Conservation (phyloP, 768 basidiomycete genomes). For the Phylloporus scabripes region DNA sequence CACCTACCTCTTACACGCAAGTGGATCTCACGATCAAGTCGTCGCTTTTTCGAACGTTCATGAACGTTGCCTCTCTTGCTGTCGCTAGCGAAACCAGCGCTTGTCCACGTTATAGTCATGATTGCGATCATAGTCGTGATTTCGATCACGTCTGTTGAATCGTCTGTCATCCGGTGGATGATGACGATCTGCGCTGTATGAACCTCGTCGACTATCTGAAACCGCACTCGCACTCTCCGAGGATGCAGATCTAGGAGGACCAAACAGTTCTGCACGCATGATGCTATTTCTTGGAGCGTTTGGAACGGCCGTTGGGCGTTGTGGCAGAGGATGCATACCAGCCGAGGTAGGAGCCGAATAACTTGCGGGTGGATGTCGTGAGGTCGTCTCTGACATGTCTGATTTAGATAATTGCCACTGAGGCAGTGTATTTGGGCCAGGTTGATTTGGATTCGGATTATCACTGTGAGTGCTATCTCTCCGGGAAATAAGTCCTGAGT, state of each 20-base stretch:
- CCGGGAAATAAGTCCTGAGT: neutral
- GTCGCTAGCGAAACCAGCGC: conserved; percentile 9
- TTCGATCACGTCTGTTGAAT: conserved; percentile 6
- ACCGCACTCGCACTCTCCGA: conserved; percentile 9
- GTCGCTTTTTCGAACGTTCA: neutral
- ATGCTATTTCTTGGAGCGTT: neutral
- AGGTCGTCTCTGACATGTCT: neutral
- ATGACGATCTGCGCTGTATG: conserved; percentile 14
- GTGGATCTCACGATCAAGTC: neutral
- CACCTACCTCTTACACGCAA: neutral
- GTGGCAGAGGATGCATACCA: conserved; percentile 13
- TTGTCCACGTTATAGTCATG: neutral
- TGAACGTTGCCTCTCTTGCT: neutral
- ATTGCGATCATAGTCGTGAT: conserved; percentile 4
- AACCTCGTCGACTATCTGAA: conserved; percentile 18
- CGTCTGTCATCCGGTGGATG: conserved; percentile 17
- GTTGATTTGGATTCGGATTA: conserved; percentile 4
- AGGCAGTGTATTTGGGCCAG: neutral
- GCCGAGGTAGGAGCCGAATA: neutral
- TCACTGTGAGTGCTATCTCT: conserved; percentile 5
- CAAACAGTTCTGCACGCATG: conserved; percentile 17
- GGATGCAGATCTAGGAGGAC: conserved; percentile 16
- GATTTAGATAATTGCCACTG: conserved; percentile 1
- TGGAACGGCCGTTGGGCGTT: conserved; percentile 6
- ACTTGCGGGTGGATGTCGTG: conserved; percentile 1